Evolutionary conservation across 305 asterid genomes (phyloP).

Genomic region (Fraxinus floribunda): DNA sequence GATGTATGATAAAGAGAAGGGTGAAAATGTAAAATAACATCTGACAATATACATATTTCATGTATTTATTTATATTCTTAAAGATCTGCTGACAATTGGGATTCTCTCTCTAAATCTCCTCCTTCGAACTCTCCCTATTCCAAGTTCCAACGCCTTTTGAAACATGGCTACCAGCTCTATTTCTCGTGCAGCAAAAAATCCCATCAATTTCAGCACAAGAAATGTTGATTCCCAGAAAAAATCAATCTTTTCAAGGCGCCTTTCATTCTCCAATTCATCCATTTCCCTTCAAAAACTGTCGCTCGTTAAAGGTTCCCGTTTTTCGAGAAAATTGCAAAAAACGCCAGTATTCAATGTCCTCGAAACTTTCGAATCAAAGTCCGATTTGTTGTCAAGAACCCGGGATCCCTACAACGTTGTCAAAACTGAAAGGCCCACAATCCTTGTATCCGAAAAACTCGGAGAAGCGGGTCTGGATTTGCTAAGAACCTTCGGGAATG

Average conservation of each 20-base stretch:
- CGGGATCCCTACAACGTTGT: conserved; percentile 31
- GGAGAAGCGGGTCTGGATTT: conserved; percentile 84
- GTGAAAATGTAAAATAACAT: neutral
- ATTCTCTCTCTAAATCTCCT: neutral
- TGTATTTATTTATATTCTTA: neutral
- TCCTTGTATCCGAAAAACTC: conserved; percentile 92
- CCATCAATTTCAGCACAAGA: neutral
- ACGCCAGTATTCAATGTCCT: conserved; percentile 31
- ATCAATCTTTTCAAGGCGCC: neutral
- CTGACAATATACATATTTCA: neutral
- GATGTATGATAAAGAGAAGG: neutral
- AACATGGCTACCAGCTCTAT: neutral
- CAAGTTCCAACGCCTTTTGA: neutral
- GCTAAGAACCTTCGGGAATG: conserved; percentile 55
- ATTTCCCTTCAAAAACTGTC: neutral
- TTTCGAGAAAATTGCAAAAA: neutral
- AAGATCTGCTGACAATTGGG: neutral
- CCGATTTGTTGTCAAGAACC: conserved; percentile 36
- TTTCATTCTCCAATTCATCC: neutral
- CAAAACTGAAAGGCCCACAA: conserved; percentile 51
- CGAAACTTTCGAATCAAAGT: conserved; percentile 33
- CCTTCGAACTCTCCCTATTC: neutral
- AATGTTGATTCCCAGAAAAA: neutral
- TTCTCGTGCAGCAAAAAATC: neutral
- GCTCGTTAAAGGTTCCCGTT: neutral